phyloP scores from a whole-genome alignment of 139 green algal genomes.

The Marvania coccoides region DNA sequence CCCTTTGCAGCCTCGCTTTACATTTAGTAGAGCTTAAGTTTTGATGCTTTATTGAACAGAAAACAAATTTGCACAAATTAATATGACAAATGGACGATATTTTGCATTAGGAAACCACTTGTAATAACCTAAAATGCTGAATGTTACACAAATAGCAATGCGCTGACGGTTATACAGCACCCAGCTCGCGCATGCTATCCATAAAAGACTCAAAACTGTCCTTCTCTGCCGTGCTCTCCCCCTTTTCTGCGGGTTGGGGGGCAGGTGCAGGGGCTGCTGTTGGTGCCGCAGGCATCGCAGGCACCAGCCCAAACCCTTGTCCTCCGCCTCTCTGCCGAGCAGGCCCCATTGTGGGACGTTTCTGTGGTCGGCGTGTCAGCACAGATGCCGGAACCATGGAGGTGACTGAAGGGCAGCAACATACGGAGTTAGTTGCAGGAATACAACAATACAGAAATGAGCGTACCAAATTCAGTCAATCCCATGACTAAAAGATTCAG shows the following conservation, averaged over 20 bases:
- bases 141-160: background rate
- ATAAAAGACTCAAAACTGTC: background rate
- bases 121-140: background rate
- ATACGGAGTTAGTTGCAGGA: background rate
- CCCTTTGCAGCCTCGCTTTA: conserved; percentile 95
- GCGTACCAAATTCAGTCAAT: no score
- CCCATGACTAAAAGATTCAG: background rate
- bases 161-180: background rate
- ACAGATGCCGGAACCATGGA: conserved; percentile 66
- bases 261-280: background rate
- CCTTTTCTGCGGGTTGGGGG: background rate
- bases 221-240: background rate
- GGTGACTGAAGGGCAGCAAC: conserved; percentile 11
- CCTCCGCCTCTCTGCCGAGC: background rate
- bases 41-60: no score
- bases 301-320: conserved; percentile 1
- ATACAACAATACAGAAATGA: background rate
- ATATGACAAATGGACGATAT: background rate
- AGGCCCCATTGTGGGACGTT: background rate
- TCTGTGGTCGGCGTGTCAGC: conserved; percentile 9
- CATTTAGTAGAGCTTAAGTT: conserved; percentile 46
- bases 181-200: background rate
- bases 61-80: background rate
- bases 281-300: background rate
- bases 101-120: background rate